A percentile compares a stretch with the other conserved stretches of the same genome.
These are phyloP conservation scores for Centrapalus pauciflorus DNA, from an alignment of 129 eudicot species.

Conservation along the genomic window DNA sequence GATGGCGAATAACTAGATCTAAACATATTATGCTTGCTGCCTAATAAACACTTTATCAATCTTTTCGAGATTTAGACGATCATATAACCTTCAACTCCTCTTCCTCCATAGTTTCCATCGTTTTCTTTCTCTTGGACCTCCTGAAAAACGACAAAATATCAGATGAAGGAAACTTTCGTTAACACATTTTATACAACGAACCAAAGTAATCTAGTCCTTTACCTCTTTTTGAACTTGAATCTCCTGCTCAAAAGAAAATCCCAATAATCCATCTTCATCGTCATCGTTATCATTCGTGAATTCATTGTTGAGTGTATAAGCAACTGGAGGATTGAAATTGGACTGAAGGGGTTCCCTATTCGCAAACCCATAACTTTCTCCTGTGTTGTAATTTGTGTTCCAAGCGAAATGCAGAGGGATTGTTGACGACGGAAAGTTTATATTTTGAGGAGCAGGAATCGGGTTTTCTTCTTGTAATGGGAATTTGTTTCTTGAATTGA, in stretches of 20 bases:
- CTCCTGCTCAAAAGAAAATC: neutral
- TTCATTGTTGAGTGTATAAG: conserved; percentile 8
- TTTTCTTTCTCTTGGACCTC: too few species aligned
- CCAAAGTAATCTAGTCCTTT: too few species aligned
- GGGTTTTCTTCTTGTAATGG: conserved; percentile 16
- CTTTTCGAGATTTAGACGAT: too few species aligned
- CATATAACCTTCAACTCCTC: too few species aligned
- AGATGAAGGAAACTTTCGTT: too few species aligned
- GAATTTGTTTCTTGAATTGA: conserved; percentile 9
- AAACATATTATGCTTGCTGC: too few species aligned
- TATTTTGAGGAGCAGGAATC: neutral
- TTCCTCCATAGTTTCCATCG: too few species aligned
- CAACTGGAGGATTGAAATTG: conserved; percentile 14
- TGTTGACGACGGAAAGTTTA: neutral
- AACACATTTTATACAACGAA: too few species aligned
- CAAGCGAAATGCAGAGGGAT: neutral
- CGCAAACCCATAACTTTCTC: neutral
- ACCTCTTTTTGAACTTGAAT: conserved; percentile 16
- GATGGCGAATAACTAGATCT: too few species aligned
- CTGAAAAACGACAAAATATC: too few species aligned
- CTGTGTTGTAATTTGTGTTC: neutral
- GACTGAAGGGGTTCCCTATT: conserved; percentile 49
- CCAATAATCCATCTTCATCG: conserved; percentile 9
- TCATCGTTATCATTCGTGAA: conserved; percentile 5
- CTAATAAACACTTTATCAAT: too few species aligned